Evolutionary conservation across 2,329 filamentous ascomycete species (phyloP).

Genomic region (Penicillium sp.): DNA sequence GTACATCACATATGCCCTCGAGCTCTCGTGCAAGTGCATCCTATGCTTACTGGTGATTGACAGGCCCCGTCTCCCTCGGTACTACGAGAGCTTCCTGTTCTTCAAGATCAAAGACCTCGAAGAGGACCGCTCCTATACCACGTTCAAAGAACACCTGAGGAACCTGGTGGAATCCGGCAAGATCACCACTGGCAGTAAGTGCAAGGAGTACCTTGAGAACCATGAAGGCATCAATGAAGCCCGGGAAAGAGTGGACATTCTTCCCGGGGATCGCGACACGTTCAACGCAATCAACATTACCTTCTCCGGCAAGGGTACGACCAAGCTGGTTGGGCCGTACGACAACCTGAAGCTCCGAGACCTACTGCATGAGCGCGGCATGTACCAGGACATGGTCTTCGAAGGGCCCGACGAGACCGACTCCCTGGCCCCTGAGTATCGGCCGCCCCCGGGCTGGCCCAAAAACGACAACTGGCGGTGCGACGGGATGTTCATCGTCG

Average conservation of each 20-base stretch:
- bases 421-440: constrained; percentile 14
- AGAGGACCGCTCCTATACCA: constrained; percentile 2
- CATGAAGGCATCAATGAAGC: constrained; percentile 1
- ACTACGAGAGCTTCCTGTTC: constrained; percentile 17
- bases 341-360: constrained; percentile 3
- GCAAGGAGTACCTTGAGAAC: constrained; percentile 6
- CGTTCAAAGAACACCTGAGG: constrained; percentile 12
- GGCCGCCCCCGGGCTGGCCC: constrained; percentile 8
- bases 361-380: constrained; percentile 12
- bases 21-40: constrained; percentile 1
- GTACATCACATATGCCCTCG: background rate
- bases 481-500: constrained; percentile 19
- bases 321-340: background rate
- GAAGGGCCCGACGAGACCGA: constrained; percentile 16
- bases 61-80: constrained; percentile 13
- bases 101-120: constrained; percentile 14
- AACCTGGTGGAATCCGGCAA: constrained; percentile 2
- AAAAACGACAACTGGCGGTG: constrained; percentile 11
- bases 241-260: constrained; percentile 1
- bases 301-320: constrained; percentile 2
- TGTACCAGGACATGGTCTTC: constrained; percentile 18
- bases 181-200: constrained; percentile 19
- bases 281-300: constrained; percentile 5
- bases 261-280: background rate
- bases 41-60: background rate